Conservation (phyloP, 192 early-diverging fungal species). For the Paraglomus occultum region DNA sequence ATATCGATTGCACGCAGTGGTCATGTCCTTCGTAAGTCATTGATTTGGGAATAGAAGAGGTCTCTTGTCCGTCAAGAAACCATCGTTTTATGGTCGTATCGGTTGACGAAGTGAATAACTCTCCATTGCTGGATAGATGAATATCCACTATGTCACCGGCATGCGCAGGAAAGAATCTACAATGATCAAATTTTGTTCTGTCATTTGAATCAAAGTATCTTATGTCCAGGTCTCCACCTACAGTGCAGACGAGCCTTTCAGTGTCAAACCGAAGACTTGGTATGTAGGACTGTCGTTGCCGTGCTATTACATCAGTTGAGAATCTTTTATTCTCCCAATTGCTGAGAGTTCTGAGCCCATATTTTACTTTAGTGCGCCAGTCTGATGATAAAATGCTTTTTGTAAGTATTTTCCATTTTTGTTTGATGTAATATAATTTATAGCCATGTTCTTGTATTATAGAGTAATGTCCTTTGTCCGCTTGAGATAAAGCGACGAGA, state of each 20-base stretch:
- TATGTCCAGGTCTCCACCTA: neutral
- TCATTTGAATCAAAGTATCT: neutral
- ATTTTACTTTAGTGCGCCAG: constrained; percentile 1
- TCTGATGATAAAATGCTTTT: neutral
- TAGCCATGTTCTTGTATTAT: neutral
- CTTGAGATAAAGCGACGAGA: neutral
- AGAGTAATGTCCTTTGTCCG: neutral
- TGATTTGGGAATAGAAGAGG: neutral
- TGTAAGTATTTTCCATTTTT: constrained; percentile 19
- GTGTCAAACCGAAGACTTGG: constrained; percentile 6
- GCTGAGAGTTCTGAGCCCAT: neutral
- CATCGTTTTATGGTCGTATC: constrained; percentile 6
- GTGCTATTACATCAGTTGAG: neutral
- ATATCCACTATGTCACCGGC: neutral
- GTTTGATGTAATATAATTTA: constrained; percentile 9
- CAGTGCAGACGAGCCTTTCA: neutral
- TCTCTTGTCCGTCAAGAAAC: neutral
- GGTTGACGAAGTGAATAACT: neutral
- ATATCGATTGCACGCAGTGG: neutral
- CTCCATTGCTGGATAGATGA: neutral
- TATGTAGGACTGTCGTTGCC: constrained; percentile 1
- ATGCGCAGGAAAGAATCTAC: neutral
- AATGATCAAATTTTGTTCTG: neutral
- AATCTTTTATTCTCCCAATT: constrained; percentile 5
- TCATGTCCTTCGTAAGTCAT: neutral